Evolutionary conservation across 2,329 filamentous ascomycete species (phyloP).

Genomic region (Akanthomyces lecanii): DNA sequence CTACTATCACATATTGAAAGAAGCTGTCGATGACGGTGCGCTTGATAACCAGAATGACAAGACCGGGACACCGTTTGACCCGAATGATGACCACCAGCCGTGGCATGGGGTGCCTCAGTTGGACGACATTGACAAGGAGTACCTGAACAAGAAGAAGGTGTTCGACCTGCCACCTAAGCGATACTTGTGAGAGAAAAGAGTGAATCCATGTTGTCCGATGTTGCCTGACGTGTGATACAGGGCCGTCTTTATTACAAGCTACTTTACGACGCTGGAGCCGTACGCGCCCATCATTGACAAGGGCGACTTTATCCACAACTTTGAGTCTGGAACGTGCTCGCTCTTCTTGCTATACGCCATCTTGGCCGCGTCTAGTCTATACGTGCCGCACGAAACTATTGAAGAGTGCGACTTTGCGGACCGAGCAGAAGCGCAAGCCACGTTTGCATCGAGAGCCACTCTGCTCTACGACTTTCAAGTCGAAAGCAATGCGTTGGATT

Average conservation of each 20-base stretch:
- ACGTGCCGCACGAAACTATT: not conserved
- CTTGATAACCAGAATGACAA: not conserved
- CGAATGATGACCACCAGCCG: not conserved
- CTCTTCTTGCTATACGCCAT: constrained; percentile 5
- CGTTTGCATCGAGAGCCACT: not conserved
- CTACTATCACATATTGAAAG: constrained; percentile 3
- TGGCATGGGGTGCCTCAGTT: not conserved
- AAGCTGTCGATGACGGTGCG: constrained; percentile 4
- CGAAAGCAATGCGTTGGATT: not conserved
- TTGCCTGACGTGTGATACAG: not conserved
- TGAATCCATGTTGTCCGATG: too few relatives aligned
- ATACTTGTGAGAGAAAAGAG: not conserved
- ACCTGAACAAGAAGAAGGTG: constrained; percentile 5
- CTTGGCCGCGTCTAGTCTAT: not conserved
- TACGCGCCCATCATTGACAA: constrained; percentile 9
- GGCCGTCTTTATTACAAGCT: not conserved
- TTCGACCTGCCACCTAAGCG: constrained; percentile 1
- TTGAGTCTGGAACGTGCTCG: constrained; percentile 4
- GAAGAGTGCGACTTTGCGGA: not conserved
- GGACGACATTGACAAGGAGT: constrained; percentile 11
- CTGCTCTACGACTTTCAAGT: constrained; percentile 3
- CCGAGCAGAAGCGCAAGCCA: not conserved
- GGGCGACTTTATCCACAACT: not conserved
- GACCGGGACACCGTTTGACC: not conserved
- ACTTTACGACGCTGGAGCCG: not conserved